Evolutionary conservation across 1,284 basidiomycete species (phyloP), one percentile per base, ranked within the genome.

Genomic region (Apiotrichum veenhuisii): DNA sequence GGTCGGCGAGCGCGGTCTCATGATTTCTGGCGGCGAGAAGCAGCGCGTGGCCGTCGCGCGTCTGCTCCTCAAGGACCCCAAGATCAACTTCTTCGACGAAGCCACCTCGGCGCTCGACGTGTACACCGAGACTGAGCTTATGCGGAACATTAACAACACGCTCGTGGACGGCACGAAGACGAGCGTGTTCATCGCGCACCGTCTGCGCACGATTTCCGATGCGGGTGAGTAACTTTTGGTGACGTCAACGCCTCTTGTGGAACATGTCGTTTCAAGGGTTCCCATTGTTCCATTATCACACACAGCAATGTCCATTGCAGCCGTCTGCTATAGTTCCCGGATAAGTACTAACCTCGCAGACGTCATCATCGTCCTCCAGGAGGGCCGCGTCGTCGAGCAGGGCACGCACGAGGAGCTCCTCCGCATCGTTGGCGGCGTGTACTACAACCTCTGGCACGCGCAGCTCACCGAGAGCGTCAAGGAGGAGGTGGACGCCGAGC

Each of bases 11-110:
- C 80, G 95, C 25, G 95, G 95, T 1, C 75, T 98, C 69, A 98
- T 98, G 96, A 92, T 98, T 55, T 93, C 90, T 17, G 95, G 95
- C 0, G 95, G 96, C 0, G 95, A 98, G 81, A 98, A 98, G 77
- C 95, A 98, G 80, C 79, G 96, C 43, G 76, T 98, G 63, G 96
- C 95, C 0, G 90, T 98, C 15, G 96, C 95, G 7, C 80, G 96
- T 18, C 85, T 96, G 43, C 77, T 98, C 66, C 78, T 98, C 49
- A 98, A 98, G 78, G 88, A 98, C 73, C 91, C 95, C 0, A 86
- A 87, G 3, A 96, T 98, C 68, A 72, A 98, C 68, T 97, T 98
- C 80, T 98, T 98, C 69, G 95, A 98, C 71, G 95, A 98, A 78
- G 95, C 96, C 85, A 98, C 96, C 0, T 96, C 92, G 0, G 92